phyloP scores from a whole-genome alignment of 805 yeast species.

The Barnettozyma wickerhamii region DNA sequence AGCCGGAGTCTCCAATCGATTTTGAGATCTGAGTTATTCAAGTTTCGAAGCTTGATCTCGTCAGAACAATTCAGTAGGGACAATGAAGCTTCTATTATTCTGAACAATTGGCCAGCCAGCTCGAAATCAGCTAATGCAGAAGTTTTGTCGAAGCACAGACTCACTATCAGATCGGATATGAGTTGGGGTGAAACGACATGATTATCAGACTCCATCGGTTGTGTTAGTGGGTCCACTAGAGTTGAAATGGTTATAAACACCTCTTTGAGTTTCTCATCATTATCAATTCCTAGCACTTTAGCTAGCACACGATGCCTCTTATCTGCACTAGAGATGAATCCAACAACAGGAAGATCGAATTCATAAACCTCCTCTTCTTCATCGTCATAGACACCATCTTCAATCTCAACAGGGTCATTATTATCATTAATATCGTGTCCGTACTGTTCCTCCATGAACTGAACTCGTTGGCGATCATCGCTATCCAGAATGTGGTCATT shows the following conservation, averaged over 20 bases:
- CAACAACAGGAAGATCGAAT: conserved; percentile 25
- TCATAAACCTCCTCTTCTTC: conserved; percentile 28
- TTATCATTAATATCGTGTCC: not conserved
- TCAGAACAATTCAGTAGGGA: conserved; percentile 37
- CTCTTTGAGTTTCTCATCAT: conserved; percentile 11
- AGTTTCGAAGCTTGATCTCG: conserved; percentile 35
- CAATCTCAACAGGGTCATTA: too few species aligned
- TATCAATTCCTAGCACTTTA: conserved; percentile 23
- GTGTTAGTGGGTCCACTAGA: conserved; percentile 61
- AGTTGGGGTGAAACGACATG: conserved; percentile 51
- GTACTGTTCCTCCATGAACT: not conserved
- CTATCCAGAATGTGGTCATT: conserved; percentile 3
- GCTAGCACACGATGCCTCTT: conserved; percentile 30
- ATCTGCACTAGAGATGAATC: conserved; percentile 22
- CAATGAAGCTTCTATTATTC: conserved; percentile 35
- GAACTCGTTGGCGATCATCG: conserved; percentile 2
- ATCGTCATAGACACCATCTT: conserved; percentile 11
- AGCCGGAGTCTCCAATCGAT: conserved; percentile 31
- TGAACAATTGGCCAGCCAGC: conserved; percentile 28
- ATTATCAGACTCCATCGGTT: conserved; percentile 57
- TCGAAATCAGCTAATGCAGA: conserved; percentile 32
- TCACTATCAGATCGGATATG: conserved; percentile 45
- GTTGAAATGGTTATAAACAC: conserved; percentile 29
- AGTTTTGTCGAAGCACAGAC: conserved; percentile 26
- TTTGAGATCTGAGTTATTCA: conserved; percentile 36